Conservation (phyloP, 1,284 basidiomycete species). For the Naganishia sp. region DNA sequence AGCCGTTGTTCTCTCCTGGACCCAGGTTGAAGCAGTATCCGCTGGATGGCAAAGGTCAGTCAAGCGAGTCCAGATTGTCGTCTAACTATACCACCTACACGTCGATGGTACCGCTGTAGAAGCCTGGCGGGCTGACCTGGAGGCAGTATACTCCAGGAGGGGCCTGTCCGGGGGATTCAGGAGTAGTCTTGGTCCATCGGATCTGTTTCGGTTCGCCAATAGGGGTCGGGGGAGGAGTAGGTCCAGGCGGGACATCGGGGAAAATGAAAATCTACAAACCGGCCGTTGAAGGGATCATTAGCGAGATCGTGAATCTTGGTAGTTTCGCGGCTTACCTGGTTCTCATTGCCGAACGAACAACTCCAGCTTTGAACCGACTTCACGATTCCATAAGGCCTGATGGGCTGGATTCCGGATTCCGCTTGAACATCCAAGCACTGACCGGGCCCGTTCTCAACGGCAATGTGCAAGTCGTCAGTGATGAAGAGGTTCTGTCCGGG, state of each 20-base stretch:
- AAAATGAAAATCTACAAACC: slow-evolving; percentile 11
- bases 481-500: slow-evolving; percentile 26
- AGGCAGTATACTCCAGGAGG: not conserved
- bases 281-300: too few relatives aligned
- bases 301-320: too few relatives aligned
- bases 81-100: not conserved
- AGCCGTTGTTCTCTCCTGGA: not conserved
- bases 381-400: slow-evolving; percentile 7
- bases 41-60: not conserved
- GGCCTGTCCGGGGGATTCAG: not conserved
- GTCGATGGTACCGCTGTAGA: not conserved
- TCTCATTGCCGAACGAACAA: slow-evolving; percentile 5
- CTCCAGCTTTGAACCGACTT: slow-evolving; percentile 18
- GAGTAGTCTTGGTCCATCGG: not conserved
- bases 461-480: slow-evolving; percentile 28
- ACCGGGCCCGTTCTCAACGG: slow-evolving; percentile 14
- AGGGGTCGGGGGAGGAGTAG: not conserved
- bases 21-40: slow-evolving; percentile 1
- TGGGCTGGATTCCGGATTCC: not conserved
- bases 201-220: not conserved
- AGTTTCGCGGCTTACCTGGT: slow-evolving; percentile 29
- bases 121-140: not conserved
- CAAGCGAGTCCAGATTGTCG: not conserved
- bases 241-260: not conserved
- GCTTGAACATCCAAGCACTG: slow-evolving; percentile 21